Base-by-base conservation (phyloP, 352 stramenopile genomes). In the Phytophthora europaea region DNA sequence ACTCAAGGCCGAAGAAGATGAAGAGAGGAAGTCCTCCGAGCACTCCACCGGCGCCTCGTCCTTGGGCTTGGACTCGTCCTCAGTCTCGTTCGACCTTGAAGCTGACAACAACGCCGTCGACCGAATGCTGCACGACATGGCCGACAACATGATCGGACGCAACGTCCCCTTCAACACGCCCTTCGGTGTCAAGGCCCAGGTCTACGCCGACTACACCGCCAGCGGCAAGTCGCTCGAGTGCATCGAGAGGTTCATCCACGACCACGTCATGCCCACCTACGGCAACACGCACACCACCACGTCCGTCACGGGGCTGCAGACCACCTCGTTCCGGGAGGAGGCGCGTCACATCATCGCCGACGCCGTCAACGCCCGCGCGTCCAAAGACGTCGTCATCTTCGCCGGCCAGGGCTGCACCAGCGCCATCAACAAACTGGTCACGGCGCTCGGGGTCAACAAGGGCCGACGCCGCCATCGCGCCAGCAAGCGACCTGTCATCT, bases 281-380 rank as follows among this genome's bases (percentile, higher is more conserved):
- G 97, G 94, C 33, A 99, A 99, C 76, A 99, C 97, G 13, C 97
- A 99, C 81, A 99, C 97, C 15, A 94, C 88, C 22, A 92, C 87
- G 0, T 97, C 86, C 10, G 77, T 89, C 62, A 89, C 81, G 31
- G 87, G 82, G 0, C 50, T 89, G 18, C 84, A 93, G 55, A 97
- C 86, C 28, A 99, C 95, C 6, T 97, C 89, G 16, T 99, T 99
- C 78, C 89, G 96, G 6, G 81, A 97, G 55, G 97, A 99, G 67
- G 95, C 97, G 23, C 82, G 97, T 13, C 89, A 98, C 54, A 98
- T 98, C 75, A 89, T 99, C 31, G 88, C 85, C 0, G 81, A 98
- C 40, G 87, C 74, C 5, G 91, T 92, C 23, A 96, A 96, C 58
- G 95, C 95, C 0, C 92, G 93, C 52, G 85, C 85, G 1, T 83